A percentile compares a stretch with the other conserved stretches of the same genome.
Evolutionary conservation across 371 early-diverging fungal species (phyloP).

Genomic region (Rhizopus microsporus): DNA sequence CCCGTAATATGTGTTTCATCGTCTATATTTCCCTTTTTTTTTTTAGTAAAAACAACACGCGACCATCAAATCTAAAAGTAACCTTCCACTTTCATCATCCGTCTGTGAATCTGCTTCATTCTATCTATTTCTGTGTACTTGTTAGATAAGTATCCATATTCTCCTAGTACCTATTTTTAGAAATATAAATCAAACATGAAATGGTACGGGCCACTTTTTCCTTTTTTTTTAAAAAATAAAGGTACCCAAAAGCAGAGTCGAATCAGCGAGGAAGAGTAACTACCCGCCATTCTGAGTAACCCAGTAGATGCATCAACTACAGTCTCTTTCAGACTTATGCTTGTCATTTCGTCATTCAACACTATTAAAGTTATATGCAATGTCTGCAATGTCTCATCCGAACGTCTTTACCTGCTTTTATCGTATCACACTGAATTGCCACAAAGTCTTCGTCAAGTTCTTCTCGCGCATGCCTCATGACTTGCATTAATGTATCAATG

Average conservation of each 20-base stretch:
- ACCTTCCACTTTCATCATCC: conserved; percentile 35
- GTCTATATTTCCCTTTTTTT: conserved; percentile 13
- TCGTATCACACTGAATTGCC: conserved; percentile 19
- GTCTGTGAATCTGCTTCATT: conserved; percentile 39
- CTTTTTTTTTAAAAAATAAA: background rate
- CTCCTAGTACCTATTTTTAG: conserved; percentile 26
- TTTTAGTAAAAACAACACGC: background rate
- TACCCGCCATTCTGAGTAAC: conserved; percentile 11
- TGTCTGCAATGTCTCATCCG: too few relatives aligned
- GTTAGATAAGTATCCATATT: conserved; percentile 32
- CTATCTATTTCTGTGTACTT: conserved; percentile 26
- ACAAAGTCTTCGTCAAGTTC: conserved; percentile 26
- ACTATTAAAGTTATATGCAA: conserved; percentile 3
- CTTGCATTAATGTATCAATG: conserved; percentile 16
- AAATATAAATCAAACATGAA: background rate
- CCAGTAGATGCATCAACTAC: conserved; percentile 16
- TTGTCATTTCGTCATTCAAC: conserved; percentile 12
- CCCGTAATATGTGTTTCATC: conserved; percentile 36
- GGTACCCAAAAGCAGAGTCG: conserved; percentile 29
- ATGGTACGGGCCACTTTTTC: too few relatives aligned
- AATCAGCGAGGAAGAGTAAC: conserved; percentile 12
- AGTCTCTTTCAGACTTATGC: conserved; percentile 14
- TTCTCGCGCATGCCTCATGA: conserved; percentile 17
- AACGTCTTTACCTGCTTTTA: conserved; percentile 20
- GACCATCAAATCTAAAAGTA: background rate